Base-by-base conservation (phyloP, 257 asterid species). In the Thymus quinquecostatus region DNA sequence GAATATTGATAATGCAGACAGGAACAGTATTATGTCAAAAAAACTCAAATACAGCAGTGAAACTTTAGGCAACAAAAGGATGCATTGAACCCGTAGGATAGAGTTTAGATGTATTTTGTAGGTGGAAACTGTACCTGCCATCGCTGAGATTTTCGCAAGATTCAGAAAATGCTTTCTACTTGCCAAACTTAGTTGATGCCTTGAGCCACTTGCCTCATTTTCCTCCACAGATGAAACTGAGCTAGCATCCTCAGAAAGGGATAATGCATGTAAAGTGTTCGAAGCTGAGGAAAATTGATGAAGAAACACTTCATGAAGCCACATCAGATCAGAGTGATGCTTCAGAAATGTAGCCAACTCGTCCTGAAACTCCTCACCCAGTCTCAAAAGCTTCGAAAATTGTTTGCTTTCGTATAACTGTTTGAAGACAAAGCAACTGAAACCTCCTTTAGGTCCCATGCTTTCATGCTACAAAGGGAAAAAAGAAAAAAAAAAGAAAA, bases 251-350 rank as follows among this genome's bases (percentile, higher is more conserved):
- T 76, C 84, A 34, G 94, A 84, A 74, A 93, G 85, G 76, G 96
- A 88, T 78, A 85, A 75, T 27, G 63, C 78, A 78, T 93, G 98
- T 57, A 91, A 86, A 66, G 95, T 86, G 82, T 89, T 94, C 67
- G 98, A 91, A 66, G 97, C 98, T n/a, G 87, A 82, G 64, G 86
- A 79, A 85, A 87, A 93, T 64, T 91, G 92, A 85, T 79, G 89
- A 77, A 93, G 96, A 69, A 85, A 84, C 79, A 93, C 66, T 82
- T 93, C 96, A 70, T 93, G 97, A 83, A 91, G 98, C 98, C 97
- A 93, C 68, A 82, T 89, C 66, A 89, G 91, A 74, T 91, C 89
- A 28, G 87, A 88, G 78, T 87, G 87, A 66, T 80, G 89, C 83
- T 82, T 86, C 78, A 91, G 84, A 81, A 89, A 93, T 32, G 78